Conservation (phyloP, 495 filamentous ascomycete genomes). For the Penicillium subrubescens region DNA sequence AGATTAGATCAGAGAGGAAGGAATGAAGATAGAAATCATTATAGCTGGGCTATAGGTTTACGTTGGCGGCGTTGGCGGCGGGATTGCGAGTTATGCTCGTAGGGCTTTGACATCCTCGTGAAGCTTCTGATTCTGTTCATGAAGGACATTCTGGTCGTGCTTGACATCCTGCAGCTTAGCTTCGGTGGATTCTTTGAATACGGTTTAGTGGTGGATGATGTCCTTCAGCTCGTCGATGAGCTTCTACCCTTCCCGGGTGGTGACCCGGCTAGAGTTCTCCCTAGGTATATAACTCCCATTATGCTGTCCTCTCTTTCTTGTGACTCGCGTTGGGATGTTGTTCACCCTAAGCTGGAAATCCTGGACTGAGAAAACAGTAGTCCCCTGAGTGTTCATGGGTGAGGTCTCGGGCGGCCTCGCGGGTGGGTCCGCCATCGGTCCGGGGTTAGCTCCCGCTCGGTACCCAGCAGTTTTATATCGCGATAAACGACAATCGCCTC, state of each 20-base stretch:
- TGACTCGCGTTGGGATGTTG: neutral
- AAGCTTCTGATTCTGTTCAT: too few relatives aligned
- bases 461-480: neutral
- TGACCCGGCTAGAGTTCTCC: neutral
- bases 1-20: too few relatives aligned
- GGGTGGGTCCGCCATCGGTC: too few relatives aligned
- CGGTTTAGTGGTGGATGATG: neutral
- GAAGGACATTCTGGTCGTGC: too few relatives aligned
- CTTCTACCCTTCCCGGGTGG: conserved; percentile 25
- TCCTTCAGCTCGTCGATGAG: conserved; percentile 20
- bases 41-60: too few relatives aligned
- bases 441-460: conserved; percentile 12
- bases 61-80: too few relatives aligned
- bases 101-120: too few relatives aligned
- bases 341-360: conserved; percentile 1
- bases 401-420: conserved; percentile 5
- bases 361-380: conserved; percentile 3
- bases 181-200: neutral
- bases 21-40: too few relatives aligned
- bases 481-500: too few relatives aligned
- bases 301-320: conserved; percentile 12
- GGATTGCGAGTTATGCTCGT: too few relatives aligned
- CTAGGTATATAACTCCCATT: conserved; percentile 5
- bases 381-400: conserved; percentile 12
- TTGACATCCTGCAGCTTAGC: too few relatives aligned